phyloP scores from a whole-genome alignment of 441 rosid species.

The Rhodomyrtus psidioides region DNA sequence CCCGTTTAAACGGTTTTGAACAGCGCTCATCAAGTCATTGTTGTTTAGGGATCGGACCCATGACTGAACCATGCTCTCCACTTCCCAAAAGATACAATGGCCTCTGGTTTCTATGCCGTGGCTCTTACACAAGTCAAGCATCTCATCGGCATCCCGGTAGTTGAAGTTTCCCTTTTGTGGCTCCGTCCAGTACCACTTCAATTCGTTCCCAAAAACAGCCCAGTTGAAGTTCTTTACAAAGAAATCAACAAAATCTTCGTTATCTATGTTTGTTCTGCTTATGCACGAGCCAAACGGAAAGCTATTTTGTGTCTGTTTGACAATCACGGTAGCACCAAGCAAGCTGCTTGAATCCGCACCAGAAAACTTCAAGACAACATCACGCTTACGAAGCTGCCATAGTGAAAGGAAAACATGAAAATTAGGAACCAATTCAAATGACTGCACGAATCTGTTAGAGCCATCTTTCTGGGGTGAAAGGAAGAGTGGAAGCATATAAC shows the following conservation, averaged over 20 bases:
- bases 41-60: conserved; percentile 36
- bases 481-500: background rate
- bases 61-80: conserved; percentile 28
- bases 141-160: conserved; percentile 88
- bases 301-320: conserved; percentile 60
- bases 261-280: conserved; percentile 66
- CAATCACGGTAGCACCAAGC: conserved; percentile 38
- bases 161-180: conserved; percentile 68
- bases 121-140: conserved; percentile 55
- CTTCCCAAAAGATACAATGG: conserved; percentile 53
- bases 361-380: conserved; percentile 56
- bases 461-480: background rate
- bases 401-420: background rate
- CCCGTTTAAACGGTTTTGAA: conserved; percentile 33
- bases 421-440: background rate
- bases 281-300: conserved; percentile 86
- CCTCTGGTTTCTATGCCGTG: conserved; percentile 61
- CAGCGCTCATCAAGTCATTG: conserved; percentile 20
- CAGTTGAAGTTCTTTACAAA: conserved; percentile 72
- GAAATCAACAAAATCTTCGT: conserved; percentile 78
- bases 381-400: conserved; percentile 71
- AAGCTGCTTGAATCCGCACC: conserved; percentile 29
- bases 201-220: conserved; percentile 90
- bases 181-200: conserved; percentile 94
- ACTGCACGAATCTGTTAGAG: background rate